These are phyloP conservation scores for Cucurbita moschata DNA, from an alignment of 306 rosid genomes.

Conservation along the genomic window DNA sequence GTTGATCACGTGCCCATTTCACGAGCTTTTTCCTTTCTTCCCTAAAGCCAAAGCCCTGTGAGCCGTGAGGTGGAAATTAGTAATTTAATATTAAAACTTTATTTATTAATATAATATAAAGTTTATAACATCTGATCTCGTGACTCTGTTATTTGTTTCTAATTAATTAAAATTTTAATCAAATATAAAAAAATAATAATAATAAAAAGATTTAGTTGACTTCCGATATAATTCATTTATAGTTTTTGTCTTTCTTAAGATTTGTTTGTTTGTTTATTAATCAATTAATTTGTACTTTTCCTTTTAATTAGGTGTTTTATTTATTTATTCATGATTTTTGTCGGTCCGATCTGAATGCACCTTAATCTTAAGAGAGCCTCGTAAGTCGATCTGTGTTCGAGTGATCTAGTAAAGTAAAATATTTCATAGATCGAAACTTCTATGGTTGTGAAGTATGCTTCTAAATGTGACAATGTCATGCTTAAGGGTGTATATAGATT, in stretches of 20 bases:
- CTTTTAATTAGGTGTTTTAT: not conserved
- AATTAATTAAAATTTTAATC: not conserved
- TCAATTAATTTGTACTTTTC: not conserved
- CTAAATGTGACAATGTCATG: not conserved
- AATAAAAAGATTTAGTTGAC: not conserved
- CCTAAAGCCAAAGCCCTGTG: not conserved
- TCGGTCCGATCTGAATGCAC: not conserved
- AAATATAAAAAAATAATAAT: not conserved
- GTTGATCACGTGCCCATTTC: constrained; percentile 2
- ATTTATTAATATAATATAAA: not conserved
- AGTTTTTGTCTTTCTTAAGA: not conserved
- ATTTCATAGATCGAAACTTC: not conserved
- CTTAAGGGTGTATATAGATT: too few relatives aligned
- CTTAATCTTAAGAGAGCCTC: not conserved
- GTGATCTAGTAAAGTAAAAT: not conserved
- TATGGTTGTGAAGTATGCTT: not conserved
- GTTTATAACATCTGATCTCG: not conserved
- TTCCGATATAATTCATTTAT: not conserved
- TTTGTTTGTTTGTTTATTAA: not conserved
- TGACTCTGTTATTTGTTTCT: not conserved
- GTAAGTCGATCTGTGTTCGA: not conserved
- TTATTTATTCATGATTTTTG: not conserved
- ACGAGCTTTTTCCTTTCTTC: not conserved
- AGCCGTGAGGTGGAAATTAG: not conserved
- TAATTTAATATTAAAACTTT: not conserved